Evolutionary conservation across 768 basidiomycete genomes (phyloP), one percentile per base, ranked within the genome.

Genomic region (Boletellus sp.): DNA sequence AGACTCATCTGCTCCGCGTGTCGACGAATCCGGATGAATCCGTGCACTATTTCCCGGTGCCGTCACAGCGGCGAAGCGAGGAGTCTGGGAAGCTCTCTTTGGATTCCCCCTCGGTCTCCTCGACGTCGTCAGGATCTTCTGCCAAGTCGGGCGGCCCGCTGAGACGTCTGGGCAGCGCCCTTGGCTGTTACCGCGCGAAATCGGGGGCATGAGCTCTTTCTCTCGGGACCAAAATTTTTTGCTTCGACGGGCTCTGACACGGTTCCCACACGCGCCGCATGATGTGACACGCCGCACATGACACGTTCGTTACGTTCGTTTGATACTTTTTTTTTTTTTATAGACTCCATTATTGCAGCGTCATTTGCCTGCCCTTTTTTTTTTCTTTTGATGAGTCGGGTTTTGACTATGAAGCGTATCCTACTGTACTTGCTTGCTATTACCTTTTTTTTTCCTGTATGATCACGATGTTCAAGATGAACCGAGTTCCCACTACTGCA

Each of bases 41-140:
- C 12, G 68, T 68, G 37, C 68, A 68, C 38, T 68, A 68, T 44
- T 68, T 68, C 47, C 66, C 66, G 20, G 66, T 68, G 3, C 63
- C 66, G 31, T 64, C 64, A 10, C 68, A 70, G 20, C 61, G 66
- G 32, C 66, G 53, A 31, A 62, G 66, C 26, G 66, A 63, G 19
- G 67, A 67, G 6, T 58, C 52, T 10, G 33, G 47, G 20, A 54
- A 70, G 42, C 16, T 44, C 12, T 69, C 68, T 3, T 38, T 66
- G 41, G 66, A 69, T 13, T 56, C 67, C 2, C 62, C 68, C 0
- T 70, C 68, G 2, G 36, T 70, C 46, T n/a, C 52, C 15, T 63
- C 67, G 31, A 53, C 48, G 3, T 6, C 49, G 0, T 65, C 62
- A 12, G 62, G 60, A 53, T 50, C 50, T 0, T 61, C 64, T 5